Conservation (phyloP, 169 alveolate genomes). For the Eimeria zaria region DNA sequence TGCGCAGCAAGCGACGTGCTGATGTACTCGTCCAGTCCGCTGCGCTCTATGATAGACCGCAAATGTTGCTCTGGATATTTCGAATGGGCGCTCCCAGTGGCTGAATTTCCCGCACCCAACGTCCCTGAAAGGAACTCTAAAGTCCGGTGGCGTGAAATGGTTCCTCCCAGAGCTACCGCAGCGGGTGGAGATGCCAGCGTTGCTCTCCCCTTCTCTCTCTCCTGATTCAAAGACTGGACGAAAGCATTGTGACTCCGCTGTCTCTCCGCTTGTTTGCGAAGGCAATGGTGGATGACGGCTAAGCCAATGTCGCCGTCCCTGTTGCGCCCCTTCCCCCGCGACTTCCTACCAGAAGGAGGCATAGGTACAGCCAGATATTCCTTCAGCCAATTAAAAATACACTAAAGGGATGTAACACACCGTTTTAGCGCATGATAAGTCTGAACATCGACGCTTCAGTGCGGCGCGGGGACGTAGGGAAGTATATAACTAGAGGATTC, state of each 20-base stretch:
- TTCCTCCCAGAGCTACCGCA: conserved; percentile 41
- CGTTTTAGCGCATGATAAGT: background rate
- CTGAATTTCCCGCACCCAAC: background rate
- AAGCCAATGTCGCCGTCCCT: conserved; percentile 32
- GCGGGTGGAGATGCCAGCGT: background rate
- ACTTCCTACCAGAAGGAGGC: conserved; percentile 49
- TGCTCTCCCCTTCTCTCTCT: background rate
- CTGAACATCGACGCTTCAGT: background rate
- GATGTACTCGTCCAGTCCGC: conserved; percentile 68
- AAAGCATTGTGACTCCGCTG: conserved; percentile 21
- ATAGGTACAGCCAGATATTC: background rate
- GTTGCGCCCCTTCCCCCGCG: conserved; percentile 8
- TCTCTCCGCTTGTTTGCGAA: conserved; percentile 34
- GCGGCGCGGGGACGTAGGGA: background rate
- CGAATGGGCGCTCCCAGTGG: conserved; percentile 10
- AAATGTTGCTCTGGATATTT: conserved; percentile 47
- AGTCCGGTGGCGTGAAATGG: conserved; percentile 46
- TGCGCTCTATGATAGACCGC: conserved; percentile 62
- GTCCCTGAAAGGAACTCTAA: conserved; percentile 50
- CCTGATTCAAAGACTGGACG: conserved; percentile 19
- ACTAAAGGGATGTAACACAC: background rate
- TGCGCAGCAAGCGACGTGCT: conserved; percentile 57
- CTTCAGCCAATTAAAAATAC: background rate
- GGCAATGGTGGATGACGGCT: conserved; percentile 63
- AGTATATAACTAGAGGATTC: background rate